Conservation (phyloP, 805 yeast species). For the Metschnikowia drakensbergensis region DNA sequence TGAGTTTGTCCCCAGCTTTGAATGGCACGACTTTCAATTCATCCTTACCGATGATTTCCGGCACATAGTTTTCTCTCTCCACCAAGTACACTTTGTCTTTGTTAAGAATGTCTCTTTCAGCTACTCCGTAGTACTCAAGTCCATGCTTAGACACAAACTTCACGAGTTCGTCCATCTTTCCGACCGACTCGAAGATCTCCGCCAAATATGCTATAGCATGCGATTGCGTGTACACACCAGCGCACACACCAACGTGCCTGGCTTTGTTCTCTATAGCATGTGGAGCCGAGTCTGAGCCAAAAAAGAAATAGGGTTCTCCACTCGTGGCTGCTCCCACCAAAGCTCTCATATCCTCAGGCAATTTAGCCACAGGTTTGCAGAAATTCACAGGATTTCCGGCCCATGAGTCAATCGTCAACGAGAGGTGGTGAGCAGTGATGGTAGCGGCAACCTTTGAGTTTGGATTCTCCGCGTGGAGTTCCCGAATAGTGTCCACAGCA, state of each 20-base stretch:
- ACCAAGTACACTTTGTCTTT: conserved; percentile 53
- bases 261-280: conserved; percentile 82
- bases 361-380: conserved; percentile 97
- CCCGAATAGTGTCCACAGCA: conserved; percentile 73
- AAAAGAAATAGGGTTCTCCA: conserved; percentile 89
- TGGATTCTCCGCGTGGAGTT: conserved; percentile 35
- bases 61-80: conserved; percentile 51
- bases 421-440: conserved; percentile 93
- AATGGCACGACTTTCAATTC: conserved; percentile 68
- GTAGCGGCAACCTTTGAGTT: conserved; percentile 76
- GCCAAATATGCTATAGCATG: conserved; percentile 81
- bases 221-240: conserved; percentile 95
- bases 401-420: conserved; percentile 88
- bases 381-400: conserved; percentile 93
- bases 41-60: conserved; percentile 50
- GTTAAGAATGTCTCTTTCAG: conserved; percentile 35
- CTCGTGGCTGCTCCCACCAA: conserved; percentile 83
- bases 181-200: conserved; percentile 68
- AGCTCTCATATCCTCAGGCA: conserved; percentile 80
- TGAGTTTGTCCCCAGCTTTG: conserved; percentile 69
- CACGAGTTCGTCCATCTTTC: conserved; percentile 61
- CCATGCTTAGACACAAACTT: conserved; percentile 78
- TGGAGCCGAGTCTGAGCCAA: conserved; percentile 98
- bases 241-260: conserved; percentile 80
- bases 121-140: conserved; percentile 61